phyloP scores from a whole-genome alignment of 1,284 basidiomycete genomes.

The Ganoderma boninense region DNA sequence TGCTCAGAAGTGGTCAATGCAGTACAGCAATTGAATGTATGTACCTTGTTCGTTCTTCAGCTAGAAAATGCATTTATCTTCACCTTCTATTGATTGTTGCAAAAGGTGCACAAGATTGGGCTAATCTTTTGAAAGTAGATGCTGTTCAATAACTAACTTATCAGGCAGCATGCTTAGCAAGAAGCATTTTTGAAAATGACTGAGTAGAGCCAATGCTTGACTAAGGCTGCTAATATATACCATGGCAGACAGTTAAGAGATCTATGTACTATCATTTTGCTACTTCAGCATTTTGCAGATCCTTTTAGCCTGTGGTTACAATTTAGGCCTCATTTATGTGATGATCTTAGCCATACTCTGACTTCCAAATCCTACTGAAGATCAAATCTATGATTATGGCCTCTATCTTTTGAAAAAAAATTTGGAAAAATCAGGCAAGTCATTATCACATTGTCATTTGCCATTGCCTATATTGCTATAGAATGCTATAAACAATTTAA shows the following conservation, averaged over 20 bases:
- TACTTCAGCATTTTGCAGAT: conserved; percentile 41
- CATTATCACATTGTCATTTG: not conserved
- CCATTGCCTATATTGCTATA: not conserved
- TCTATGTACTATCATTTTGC: conserved; percentile 51
- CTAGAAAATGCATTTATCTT: conserved; percentile 47
- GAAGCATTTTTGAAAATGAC: conserved; percentile 54
- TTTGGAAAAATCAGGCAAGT: not conserved
- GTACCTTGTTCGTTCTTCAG: conserved; percentile 38
- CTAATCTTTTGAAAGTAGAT: conserved; percentile 40
- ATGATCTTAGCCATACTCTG: conserved; percentile 42
- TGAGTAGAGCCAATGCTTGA: conserved; percentile 51
- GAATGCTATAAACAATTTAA: not conserved
- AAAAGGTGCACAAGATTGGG: conserved; percentile 42
- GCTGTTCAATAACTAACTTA: conserved; percentile 28
- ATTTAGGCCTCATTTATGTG: conserved; percentile 43
- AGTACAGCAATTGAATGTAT: conserved; percentile 43
- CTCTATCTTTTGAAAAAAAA: not conserved
- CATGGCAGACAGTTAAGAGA: conserved; percentile 42
- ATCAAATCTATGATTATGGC: conserved; percentile 18
- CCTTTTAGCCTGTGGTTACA: not conserved
- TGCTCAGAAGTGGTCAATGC: conserved; percentile 38
- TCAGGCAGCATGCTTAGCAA: conserved; percentile 47
- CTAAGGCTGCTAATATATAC: conserved; percentile 51
- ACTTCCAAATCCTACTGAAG: conserved; percentile 37
- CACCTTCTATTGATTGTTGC: conserved; percentile 44